These are phyloP conservation scores for Podochytrium sp. DNA, from an alignment of 192 early-diverging fungal species.

Conservation along the genomic window DNA sequence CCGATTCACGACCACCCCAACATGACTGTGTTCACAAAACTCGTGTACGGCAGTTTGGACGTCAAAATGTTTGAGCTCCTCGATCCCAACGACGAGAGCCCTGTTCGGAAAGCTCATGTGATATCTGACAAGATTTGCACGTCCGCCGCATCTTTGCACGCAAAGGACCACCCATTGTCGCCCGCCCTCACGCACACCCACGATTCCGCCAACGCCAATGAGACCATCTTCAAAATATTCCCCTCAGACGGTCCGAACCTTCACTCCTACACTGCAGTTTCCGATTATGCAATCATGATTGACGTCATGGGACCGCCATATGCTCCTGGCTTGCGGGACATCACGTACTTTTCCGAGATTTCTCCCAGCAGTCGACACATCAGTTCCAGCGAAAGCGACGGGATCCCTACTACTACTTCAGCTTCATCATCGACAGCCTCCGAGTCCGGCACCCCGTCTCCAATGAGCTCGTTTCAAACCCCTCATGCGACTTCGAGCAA, in stretches of 20 bases:
- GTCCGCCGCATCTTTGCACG: background rate
- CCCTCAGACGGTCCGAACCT: constrained; percentile 33
- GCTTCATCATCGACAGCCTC: background rate
- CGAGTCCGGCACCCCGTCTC: no score
- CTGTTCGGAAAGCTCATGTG: background rate
- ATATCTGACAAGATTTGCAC: constrained; percentile 12
- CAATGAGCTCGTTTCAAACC: no score
- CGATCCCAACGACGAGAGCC: background rate
- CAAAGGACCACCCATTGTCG: background rate
- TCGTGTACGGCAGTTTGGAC: constrained; percentile 44
- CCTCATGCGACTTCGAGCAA: no score
- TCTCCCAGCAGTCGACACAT: no score
- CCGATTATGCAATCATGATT: constrained; percentile 43
- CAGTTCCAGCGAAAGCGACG: no score
- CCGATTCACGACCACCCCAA: constrained; percentile 52
- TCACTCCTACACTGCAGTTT: constrained; percentile 47
- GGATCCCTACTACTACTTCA: background rate
- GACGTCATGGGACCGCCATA: constrained; percentile 48
- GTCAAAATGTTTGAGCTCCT: constrained; percentile 44
- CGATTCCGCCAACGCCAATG: background rate
- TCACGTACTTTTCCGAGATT: constrained; percentile 15
- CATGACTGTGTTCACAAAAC: constrained; percentile 53
- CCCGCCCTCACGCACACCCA: background rate
- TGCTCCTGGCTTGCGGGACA: constrained; percentile 5
- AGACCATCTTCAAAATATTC: constrained; percentile 27